Conservation (phyloP, 495 filamentous ascomycete genomes). For the Xylaria acuta region DNA sequence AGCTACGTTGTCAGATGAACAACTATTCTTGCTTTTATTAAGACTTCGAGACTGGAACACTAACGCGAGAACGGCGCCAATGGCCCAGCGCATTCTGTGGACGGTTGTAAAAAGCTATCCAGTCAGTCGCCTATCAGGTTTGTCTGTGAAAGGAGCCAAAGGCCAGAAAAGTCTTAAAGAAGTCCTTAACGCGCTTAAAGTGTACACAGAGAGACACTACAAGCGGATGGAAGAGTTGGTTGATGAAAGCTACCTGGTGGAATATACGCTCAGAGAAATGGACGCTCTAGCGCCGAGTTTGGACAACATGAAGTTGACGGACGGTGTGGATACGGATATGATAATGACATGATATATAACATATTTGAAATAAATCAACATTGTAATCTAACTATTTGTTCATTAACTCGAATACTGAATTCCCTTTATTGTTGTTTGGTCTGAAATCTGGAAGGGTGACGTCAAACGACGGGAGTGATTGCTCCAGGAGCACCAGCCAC, state of each 20-base stretch:
- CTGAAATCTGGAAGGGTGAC: neutral
- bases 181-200: constrained; percentile 78
- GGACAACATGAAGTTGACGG: constrained; percentile 39
- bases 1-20: constrained; percentile 75
- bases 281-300: constrained; percentile 66
- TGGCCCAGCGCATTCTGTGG: constrained; percentile 86
- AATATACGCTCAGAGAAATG: constrained; percentile 94
- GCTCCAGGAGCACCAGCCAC: constrained; percentile 30
- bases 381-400: neutral
- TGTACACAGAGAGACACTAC: constrained; percentile 93
- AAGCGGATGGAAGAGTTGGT: constrained; percentile 82
- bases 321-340: constrained; percentile 46
- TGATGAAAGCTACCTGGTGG: constrained; percentile 94
- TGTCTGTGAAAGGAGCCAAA: constrained; percentile 66
- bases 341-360: constrained; percentile 49
- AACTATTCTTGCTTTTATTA: constrained; percentile 79
- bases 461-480: neutral
- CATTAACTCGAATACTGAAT: neutral
- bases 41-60: constrained; percentile 95
- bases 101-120: constrained; percentile 80
- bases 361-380: constrained; percentile 12
- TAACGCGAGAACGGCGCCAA: constrained; percentile 81
- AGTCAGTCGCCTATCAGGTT: constrained; percentile 65
- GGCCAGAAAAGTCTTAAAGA: constrained; percentile 75
- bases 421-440: neutral